Conservation (phyloP, 305 asterid genomes). For the Plantago coronopus region DNA sequence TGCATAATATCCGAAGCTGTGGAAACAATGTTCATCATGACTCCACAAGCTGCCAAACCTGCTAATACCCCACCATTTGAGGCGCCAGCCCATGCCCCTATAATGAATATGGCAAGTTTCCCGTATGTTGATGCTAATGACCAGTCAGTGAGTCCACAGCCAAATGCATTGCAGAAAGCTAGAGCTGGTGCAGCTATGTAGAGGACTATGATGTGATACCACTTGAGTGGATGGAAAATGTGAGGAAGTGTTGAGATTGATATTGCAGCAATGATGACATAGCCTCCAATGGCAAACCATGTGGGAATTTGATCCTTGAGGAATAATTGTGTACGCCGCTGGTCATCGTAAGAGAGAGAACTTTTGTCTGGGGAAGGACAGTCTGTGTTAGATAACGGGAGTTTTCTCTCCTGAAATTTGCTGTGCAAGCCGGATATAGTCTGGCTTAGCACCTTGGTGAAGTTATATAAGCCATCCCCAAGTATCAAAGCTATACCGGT, state of each 20-base stretch:
- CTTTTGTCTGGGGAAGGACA: background rate
- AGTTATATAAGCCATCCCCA: conserved; percentile 44
- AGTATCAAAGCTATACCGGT: conserved; percentile 38
- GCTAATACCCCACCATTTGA: conserved; percentile 49
- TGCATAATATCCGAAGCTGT: conserved; percentile 54
- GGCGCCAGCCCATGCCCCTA: conserved; percentile 41
- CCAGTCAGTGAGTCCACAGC: conserved; percentile 51
- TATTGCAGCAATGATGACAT: conserved; percentile 32
- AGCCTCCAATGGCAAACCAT: conserved; percentile 43
- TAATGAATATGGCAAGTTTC: conserved; percentile 43
- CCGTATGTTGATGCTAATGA: conserved; percentile 53
- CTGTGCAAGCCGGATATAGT: background rate
- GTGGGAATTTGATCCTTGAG: conserved; percentile 41
- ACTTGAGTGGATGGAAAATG: conserved; percentile 50
- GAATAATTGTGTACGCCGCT: conserved; percentile 21
- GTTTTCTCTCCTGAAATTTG: conserved; percentile 1
- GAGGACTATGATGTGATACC: conserved; percentile 44
- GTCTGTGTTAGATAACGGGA: background rate
- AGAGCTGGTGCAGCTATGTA: conserved; percentile 49
- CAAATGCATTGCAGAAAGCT: conserved; percentile 53
- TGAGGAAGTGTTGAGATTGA: conserved; percentile 39
- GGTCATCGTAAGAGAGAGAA: conserved; percentile 11
- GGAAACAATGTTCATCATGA: conserved; percentile 48
- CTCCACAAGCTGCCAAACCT: conserved; percentile 53
- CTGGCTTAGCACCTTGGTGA: conserved; percentile 23